Base-by-base conservation (phyloP, 768 basidiomycete genomes). In the Jaapia argillacea region DNA sequence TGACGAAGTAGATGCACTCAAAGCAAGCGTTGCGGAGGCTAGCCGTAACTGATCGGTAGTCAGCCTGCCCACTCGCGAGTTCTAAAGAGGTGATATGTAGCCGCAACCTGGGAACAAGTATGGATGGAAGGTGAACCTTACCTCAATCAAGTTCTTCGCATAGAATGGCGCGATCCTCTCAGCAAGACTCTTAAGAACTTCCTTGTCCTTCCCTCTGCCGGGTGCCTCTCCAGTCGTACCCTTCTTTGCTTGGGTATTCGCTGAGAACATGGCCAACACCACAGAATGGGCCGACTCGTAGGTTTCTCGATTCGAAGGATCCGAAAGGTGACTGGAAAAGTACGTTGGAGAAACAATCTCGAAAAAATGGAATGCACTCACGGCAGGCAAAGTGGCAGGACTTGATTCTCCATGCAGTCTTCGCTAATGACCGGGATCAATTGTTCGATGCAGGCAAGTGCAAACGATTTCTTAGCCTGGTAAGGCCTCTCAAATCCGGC, bases 221-320 rank as follows among this genome's bases (percentile, higher is more conserved):
- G 48, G 13, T 26, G 31, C 20, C 40, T 6, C 42, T 18, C 28
- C 40, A 22, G 13, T 47, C 35, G 20, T 43, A 28, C 20, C 41
- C 20, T 27, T 14, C 42, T 57, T 45, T 5, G 43, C 49, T 21
- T 51, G 38, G 16, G 57, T 61, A 48, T 74, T 69, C 0, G 77
- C 74, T 6, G 82, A 72, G 54, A 89, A 81, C 31, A 88, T 67
- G 3, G 88, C 71, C 12, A 93, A 66, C 26, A 92, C 63, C 22
- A 86, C 85, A 6, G 89, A 91, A 57, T 92, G 90, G 1, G 88
- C 79, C 0, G 86, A 83, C 58, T 93, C 89, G 52, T 79, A 92
- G n/a, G 77, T 77, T 49, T 90, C 84, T 25, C 83, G 77, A 49
- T 85, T 68, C 12, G 44, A 45, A 1, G 77, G 51, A 45, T 79